These are phyloP conservation scores for Euphrasia arctica DNA, from an alignment of 305 asterid species.

Conservation along the genomic window DNA sequence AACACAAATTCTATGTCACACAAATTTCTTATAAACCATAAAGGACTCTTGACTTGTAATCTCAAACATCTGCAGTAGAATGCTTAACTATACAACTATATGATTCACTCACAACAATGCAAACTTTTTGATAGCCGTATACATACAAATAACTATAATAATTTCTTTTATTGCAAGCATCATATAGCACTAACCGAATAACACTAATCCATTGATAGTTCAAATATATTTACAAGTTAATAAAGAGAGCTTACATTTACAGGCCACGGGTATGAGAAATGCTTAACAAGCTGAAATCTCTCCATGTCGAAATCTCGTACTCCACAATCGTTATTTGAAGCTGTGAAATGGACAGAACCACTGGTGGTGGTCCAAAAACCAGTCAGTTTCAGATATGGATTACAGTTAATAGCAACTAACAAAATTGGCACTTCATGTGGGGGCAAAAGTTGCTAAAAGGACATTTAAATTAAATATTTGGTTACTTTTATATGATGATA, in stretches of 20 bases:
- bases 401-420: constrained; percentile 5
- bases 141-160: too few species aligned
- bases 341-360: constrained; percentile 63
- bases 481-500: constrained; percentile 6
- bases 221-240: background rate
- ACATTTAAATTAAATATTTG: background rate
- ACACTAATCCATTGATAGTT: background rate
- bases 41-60: background rate
- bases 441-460: background rate
- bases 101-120: background rate
- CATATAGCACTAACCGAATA: background rate
- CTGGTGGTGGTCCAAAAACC: constrained; percentile 32
- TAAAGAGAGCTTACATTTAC: constrained; percentile 38
- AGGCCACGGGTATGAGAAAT: constrained; percentile 59
- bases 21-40: background rate
- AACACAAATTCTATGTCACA: constrained; percentile 5
- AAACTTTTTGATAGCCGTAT: background rate
- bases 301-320: constrained; percentile 67
- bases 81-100: background rate
- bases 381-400: constrained; percentile 26
- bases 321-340: constrained; percentile 65
- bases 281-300: constrained; percentile 57
- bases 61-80: constrained; percentile 2
- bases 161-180: too few species aligned
- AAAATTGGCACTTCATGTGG: constrained; percentile 3